Base-by-base conservation (phyloP, 345 rosid species). In the Populus nigra region DNA sequence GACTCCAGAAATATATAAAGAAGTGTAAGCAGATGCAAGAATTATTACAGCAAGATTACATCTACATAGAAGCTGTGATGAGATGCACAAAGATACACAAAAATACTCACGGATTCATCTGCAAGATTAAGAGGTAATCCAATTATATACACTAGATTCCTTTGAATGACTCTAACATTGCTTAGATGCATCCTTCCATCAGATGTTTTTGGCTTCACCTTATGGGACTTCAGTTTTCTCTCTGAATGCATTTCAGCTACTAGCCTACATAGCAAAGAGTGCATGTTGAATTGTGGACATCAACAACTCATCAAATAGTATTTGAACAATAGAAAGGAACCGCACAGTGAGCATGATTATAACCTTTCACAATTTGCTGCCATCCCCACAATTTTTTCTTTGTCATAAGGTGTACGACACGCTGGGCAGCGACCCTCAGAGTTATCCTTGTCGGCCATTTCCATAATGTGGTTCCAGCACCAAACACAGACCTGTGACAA, bases 401-500 rank as follows among this genome's bases (percentile, higher is more conserved):
- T 94, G 89, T 94, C 97, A 83, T 94, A 94, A 10, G 93, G 83
- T 36, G 83, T 59, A 66, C 97, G 98, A 61, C 98, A 94, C 41
- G 98, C 98, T 1, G 98, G 98, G 83, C 98, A 94, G n/a, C 90
- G 92, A n/a, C 98, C 97, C 83, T 90, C 97, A 7, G 90, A 72
- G 6, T 84, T 88, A 85, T 90, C 93, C 86, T 90, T 94, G 85
- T 89, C 98, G 68, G 98, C 98, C 95, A 94, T 93, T 53, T 94
- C 94, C 93, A 90, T 90, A 59, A 94, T 85, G 73, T 93, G 98
- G 87, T 93, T 92, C 98, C 98, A 94, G 82, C 98, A 94, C 98
- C 98, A 94, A 76, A 94, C 98, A 85, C 98, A 94, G 69, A 94
- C 87, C 98, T 94, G 81, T 68, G 22, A 69, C 39, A 43, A 39